Conservation (phyloP, 2,329 filamentous ascomycete species). For the Calonectria leucothoes region DNA sequence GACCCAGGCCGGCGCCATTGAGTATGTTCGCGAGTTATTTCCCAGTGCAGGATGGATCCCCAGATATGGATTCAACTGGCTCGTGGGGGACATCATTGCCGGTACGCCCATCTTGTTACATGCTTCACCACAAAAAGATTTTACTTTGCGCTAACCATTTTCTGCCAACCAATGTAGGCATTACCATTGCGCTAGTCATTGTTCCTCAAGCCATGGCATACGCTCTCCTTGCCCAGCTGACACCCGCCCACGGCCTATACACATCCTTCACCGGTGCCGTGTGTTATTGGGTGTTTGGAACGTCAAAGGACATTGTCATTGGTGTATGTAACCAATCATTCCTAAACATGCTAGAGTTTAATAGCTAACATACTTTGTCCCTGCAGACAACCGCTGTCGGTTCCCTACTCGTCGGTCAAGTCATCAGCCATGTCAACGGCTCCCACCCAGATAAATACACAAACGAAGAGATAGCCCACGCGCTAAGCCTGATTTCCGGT, state of each 20-base stretch:
- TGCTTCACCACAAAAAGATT: not conserved
- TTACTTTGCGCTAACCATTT: not conserved
- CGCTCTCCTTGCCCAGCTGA: conserved; percentile 75
- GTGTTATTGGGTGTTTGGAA: conserved; percentile 86
- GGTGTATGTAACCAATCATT: conserved; percentile 56
- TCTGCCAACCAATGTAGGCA: conserved; percentile 31
- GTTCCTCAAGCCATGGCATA: conserved; percentile 87
- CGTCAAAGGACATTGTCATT: conserved; percentile 87
- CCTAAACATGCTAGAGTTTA: not conserved
- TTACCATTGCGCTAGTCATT: conserved; percentile 72
- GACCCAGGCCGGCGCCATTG: conserved; percentile 52
- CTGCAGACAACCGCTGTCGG: conserved; percentile 66
- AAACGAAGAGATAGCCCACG: conserved; percentile 55
- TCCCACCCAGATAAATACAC: conserved; percentile 48
- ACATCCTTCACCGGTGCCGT: conserved; percentile 85
- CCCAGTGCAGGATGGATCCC: conserved; percentile 77
- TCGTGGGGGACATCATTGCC: conserved; percentile 78
- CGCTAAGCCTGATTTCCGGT: conserved; percentile 59
- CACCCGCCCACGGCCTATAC: conserved; percentile 79
- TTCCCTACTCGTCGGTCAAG: conserved; percentile 62
- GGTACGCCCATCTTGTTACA: conserved; percentile 58
- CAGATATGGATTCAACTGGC: conserved; percentile 79
- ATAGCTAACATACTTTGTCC: conserved; percentile 6
- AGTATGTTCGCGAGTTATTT: conserved; percentile 67
- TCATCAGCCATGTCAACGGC: conserved; percentile 52